Conservation (phyloP, 345 rosid species). For the Salix dunnii region DNA sequence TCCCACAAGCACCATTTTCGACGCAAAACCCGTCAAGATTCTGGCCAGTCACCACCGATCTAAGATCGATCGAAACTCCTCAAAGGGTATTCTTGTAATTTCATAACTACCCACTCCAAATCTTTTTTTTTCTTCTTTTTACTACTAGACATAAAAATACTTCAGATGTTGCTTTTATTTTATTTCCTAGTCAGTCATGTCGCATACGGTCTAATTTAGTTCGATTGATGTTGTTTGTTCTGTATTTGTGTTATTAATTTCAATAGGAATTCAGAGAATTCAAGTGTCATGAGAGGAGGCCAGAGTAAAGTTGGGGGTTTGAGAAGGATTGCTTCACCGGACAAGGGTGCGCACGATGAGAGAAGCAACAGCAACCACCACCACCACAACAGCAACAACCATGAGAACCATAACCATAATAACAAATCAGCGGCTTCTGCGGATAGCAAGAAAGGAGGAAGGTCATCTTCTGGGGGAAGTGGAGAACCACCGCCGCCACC, state of each 20-base stretch:
- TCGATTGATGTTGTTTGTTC: background rate
- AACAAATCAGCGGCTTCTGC: slow-evolving; percentile 48
- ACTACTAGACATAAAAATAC: background rate
- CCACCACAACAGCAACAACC: background rate
- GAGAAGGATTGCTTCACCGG: slow-evolving; percentile 49
- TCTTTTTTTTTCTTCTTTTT: background rate
- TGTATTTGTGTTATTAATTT: background rate
- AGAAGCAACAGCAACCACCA: slow-evolving; percentile 22
- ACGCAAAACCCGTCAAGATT: slow-evolving; percentile 22
- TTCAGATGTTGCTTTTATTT: background rate
- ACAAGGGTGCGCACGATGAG: slow-evolving; percentile 50
- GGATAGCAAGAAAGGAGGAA: slow-evolving; percentile 55
- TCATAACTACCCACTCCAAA: slow-evolving; percentile 3
- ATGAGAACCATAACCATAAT: slow-evolving; percentile 15
- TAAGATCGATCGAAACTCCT: slow-evolving; percentile 11
- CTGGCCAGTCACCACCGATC: slow-evolving; percentile 15
- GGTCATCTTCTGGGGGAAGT: slow-evolving; percentile 63
- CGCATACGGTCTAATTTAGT: background rate
- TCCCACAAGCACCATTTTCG: slow-evolving; percentile 1
- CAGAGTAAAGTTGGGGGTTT: slow-evolving; percentile 47
- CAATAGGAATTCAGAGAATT: slow-evolving; percentile 56
- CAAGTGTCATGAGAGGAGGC: slow-evolving; percentile 62
- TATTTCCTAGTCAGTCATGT: background rate
- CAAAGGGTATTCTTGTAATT: slow-evolving; percentile 42
- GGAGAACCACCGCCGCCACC: slow-evolving; percentile 43